These are phyloP conservation scores for Akebia trifoliata DNA, from an alignment of 164 flowering plant genomes.

Conservation along the genomic window DNA sequence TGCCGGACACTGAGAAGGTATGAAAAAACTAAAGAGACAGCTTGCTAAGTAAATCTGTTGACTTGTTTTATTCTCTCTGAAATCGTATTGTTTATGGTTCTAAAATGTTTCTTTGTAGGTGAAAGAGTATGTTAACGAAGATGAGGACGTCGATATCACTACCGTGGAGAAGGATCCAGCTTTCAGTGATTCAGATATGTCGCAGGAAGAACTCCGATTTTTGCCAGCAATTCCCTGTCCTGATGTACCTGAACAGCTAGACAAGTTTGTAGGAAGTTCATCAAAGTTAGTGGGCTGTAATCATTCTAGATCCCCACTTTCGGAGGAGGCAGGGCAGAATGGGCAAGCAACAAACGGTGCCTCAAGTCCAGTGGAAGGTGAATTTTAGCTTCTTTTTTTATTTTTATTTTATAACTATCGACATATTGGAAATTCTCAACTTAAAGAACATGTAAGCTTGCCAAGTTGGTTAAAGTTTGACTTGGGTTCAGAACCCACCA, in stretches of 20 bases:
- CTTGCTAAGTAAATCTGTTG: too few relatives aligned
- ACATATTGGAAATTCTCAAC: too few relatives aligned
- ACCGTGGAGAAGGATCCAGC: conserved; percentile 72
- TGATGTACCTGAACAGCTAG: conserved; percentile 69
- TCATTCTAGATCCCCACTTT: conserved; percentile 71
- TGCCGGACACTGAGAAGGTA: conserved; percentile 93
- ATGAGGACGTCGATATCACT: conserved; percentile 81
- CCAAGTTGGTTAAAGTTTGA: too few relatives aligned
- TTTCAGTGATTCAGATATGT: conserved; percentile 91
- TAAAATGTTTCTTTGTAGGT: conserved; percentile 19
- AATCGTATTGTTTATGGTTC: too few relatives aligned
- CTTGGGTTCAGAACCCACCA: too few relatives aligned
- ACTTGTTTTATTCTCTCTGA: too few relatives aligned
- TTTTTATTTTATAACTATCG: not conserved
- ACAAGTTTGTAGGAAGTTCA: conserved; percentile 48
- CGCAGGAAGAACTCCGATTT: conserved; percentile 82
- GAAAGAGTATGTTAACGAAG: conserved; percentile 56
- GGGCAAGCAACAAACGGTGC: conserved; percentile 45
- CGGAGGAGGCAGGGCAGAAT: conserved; percentile 65
- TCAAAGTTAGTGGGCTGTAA: conserved; percentile 59
- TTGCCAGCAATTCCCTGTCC: conserved; percentile 83
- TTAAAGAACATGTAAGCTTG: too few relatives aligned
- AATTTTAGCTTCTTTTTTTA: not conserved
- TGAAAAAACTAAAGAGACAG: too few relatives aligned
- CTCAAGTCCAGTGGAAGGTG: conserved; percentile 78